These are phyloP conservation scores for Stramenopiles sp. DNA, from an alignment of 352 stramenopile species.

Conservation along the genomic window DNA sequence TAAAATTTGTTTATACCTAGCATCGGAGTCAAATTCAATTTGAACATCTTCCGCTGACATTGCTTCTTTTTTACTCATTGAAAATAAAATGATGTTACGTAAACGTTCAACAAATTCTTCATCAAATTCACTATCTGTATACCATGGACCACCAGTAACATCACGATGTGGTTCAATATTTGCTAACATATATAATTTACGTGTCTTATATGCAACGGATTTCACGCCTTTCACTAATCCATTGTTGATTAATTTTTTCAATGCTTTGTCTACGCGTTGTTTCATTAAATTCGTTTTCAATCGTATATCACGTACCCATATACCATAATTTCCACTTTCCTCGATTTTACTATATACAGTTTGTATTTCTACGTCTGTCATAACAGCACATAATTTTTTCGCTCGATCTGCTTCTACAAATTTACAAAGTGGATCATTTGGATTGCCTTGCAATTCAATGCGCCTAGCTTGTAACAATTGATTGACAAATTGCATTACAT, in stretches of 20 bases:
- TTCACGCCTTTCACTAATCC: conserved; percentile 96
- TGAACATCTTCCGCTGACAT: background rate
- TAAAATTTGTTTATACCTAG: background rate
- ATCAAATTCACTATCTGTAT: conserved; percentile 53
- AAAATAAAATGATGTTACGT: background rate
- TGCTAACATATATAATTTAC: conserved; percentile 95
- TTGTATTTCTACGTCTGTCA: conserved; percentile 16
- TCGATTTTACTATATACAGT: conserved; percentile 81
- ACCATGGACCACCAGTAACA: conserved; percentile 96
- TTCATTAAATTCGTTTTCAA: conserved; percentile 78
- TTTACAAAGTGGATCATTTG: background rate
- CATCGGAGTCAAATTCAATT: background rate
- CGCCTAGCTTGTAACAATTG: background rate
- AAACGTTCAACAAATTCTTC: background rate
- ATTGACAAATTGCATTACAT: background rate
- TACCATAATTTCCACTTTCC: conserved; percentile 82
- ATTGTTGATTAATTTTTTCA: conserved; percentile 84
- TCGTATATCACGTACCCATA: conserved; percentile 96
- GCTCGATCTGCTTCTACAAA: background rate
- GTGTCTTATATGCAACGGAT: conserved; percentile 95
- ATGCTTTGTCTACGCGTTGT: conserved; percentile 89
- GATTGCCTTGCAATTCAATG: background rate
- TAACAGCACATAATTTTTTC: background rate
- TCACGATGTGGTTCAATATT: conserved; percentile 74
- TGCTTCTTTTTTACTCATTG: background rate